Percentiles rank a stretch among this genome's conserved stretches.
phyloP scores from a whole-genome alignment of 1,284 basidiomycete species.

The Ganoderma lingzhi region DNA sequence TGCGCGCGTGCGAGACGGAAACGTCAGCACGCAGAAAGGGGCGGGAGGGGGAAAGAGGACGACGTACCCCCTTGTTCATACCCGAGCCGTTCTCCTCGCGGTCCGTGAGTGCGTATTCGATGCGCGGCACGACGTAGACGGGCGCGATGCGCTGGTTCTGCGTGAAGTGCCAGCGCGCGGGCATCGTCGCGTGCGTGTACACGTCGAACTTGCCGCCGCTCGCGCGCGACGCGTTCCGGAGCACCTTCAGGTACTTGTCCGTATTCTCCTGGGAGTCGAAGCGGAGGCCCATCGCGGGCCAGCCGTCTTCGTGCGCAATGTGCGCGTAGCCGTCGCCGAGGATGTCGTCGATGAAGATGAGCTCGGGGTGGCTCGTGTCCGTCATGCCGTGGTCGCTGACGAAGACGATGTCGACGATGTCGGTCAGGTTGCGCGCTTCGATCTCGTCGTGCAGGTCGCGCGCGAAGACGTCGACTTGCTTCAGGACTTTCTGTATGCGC shows the following conservation, averaged over 20 bases:
- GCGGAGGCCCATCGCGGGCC: slow-evolving; percentile 87
- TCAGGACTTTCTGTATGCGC: slow-evolving; percentile 64
- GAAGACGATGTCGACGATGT: slow-evolving; percentile 89
- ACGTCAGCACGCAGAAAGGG: neutral
- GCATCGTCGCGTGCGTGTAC: slow-evolving; percentile 85
- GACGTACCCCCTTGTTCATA: slow-evolving; percentile 78
- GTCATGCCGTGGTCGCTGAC: slow-evolving; percentile 96
- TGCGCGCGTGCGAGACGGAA: slow-evolving; percentile 38
- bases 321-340: slow-evolving; percentile 73
- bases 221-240: slow-evolving; percentile 58
- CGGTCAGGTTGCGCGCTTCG: slow-evolving; percentile 75
- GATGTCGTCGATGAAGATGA: slow-evolving; percentile 86
- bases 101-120: slow-evolving; percentile 79
- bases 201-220: slow-evolving; percentile 77
- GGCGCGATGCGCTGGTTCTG: slow-evolving; percentile 82
- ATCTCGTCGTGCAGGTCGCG: slow-evolving; percentile 71
- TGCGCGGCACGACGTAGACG: slow-evolving; percentile 83
- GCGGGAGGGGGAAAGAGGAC: neutral
- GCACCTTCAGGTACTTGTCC: slow-evolving; percentile 59
- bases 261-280: slow-evolving; percentile 69
- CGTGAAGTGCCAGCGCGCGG: slow-evolving; percentile 79
- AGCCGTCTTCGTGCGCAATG: slow-evolving; percentile 83
- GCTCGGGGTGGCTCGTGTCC: slow-evolving; percentile 78
- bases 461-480: slow-evolving; percentile 79
- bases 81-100: slow-evolving; percentile 65